Conservation (phyloP, 768 basidiomycete species). For the Lactarius akahatsu region DNA sequence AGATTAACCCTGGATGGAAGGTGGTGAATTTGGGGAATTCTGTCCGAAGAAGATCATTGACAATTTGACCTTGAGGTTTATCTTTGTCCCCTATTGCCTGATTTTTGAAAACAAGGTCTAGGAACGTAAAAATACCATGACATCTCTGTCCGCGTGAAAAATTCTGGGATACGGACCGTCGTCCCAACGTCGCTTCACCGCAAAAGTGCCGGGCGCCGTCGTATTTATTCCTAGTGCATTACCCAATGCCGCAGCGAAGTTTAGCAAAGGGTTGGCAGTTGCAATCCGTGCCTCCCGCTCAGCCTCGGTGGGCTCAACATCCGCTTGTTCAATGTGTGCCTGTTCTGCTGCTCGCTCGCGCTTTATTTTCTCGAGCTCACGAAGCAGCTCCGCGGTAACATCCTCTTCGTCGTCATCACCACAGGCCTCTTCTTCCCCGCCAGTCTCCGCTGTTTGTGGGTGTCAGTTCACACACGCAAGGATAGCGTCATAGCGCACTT, state of each 20-base stretch:
- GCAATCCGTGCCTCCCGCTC: slow-evolving; percentile 82
- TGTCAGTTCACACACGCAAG: neutral
- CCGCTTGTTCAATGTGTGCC: slow-evolving; percentile 73
- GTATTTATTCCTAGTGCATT: slow-evolving; percentile 72
- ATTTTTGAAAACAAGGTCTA: slow-evolving; percentile 98
- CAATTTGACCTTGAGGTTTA: slow-evolving; percentile 72
- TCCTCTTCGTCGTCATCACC: slow-evolving; percentile 74
- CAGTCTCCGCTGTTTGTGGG: slow-evolving; percentile 2
- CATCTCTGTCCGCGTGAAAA: neutral
- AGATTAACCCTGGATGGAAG: slow-evolving; percentile 12
- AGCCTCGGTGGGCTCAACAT: slow-evolving; percentile 57
- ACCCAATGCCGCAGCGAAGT: slow-evolving; percentile 88
- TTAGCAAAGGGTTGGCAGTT: slow-evolving; percentile 82
- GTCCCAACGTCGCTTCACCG: slow-evolving; percentile 94
- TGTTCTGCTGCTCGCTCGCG: slow-evolving; percentile 94
- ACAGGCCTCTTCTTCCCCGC: slow-evolving; percentile 38
- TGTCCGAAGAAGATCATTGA: slow-evolving; percentile 92
- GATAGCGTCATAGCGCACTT: neutral
- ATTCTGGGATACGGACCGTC: slow-evolving; percentile 59
- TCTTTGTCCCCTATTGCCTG: slow-evolving; percentile 79
- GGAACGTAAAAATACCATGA: neutral
- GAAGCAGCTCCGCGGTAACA: slow-evolving; percentile 89
- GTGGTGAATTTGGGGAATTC: slow-evolving; percentile 79
- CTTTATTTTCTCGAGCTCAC: slow-evolving; percentile 98
- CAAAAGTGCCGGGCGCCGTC: slow-evolving; percentile 77